Evolutionary conservation across 2,329 filamentous ascomycete species (phyloP), one percentile per base, ranked within the genome.

Genomic region (Fusarium protoensiforme): DNA sequence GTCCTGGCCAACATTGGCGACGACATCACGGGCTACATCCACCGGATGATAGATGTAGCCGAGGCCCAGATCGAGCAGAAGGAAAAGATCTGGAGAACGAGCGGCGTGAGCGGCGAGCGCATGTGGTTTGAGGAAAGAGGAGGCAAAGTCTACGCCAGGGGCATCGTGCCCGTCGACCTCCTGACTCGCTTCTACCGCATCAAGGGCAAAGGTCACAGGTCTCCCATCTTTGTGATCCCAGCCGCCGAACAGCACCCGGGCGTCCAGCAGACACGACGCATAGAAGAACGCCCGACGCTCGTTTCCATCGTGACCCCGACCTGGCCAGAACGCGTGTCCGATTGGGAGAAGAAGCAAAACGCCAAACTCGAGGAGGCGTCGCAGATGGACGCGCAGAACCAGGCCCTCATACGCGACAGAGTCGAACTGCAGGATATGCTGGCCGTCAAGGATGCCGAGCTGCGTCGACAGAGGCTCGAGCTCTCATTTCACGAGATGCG

Each of bases 1-100:
- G 78, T 91, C 16, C 81, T 91, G 2, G 86, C 83, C 70, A 90
- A 90, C 68, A 84, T 85, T 0, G 87, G 87, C 5, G 85, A 89
- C 41, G 87, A 89, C 59, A 81, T 89, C 18, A 86, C 83, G 66
- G 74, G 79, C 8, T 81, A 83, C 61, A 77, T 91, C 20, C 86
- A 89, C 73, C 79, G 79, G 16, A 71, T 84, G 63, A 80, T 91
- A 8, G 87, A 89, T 75, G 80, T 75, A 36, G 77, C 81, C 33
- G 87, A 89, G 77, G 80, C 81, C 14, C 73, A 81, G n/a, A 75
- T 82, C n/a, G 77, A 82, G 39, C 76, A 80, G 10, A 78, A 79
- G 46, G 80, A 84, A 57, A 65, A 76, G 9, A 75, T 80, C 8
- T 85, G 82, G 77, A 76, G 74, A 7, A 69, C 77, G 9, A 78